phyloP scores from a whole-genome alignment of 2,329 filamentous ascomycete species.

The Aspergillus floridensis region DNA sequence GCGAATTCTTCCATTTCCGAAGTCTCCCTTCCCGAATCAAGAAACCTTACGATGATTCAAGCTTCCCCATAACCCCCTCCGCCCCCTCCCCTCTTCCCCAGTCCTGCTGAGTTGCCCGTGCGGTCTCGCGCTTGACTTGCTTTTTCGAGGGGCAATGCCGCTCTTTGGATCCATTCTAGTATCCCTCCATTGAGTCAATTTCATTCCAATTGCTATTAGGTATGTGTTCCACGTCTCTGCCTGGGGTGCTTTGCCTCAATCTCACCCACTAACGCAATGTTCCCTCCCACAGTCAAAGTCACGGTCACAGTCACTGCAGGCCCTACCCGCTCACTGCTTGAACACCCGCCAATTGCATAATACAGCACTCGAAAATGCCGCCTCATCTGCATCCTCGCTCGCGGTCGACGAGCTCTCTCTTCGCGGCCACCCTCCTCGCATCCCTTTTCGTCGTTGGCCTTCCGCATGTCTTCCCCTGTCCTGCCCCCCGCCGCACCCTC shows the following conservation, averaged over 20 bases:
- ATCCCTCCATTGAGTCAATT: background rate
- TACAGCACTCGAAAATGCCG: slow-evolving; percentile 59
- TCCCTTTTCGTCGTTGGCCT: slow-evolving; percentile 90
- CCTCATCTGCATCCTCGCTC: slow-evolving; percentile 89
- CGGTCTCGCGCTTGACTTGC: background rate
- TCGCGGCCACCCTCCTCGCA: slow-evolving; percentile 84
- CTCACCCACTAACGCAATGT: background rate
- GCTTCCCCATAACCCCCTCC: slow-evolving; percentile 7
- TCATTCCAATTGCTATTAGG: background rate
- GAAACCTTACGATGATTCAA: background rate
- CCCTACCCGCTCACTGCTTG: background rate
- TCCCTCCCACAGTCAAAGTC: background rate
- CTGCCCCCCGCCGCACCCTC: slow-evolving; percentile 71
- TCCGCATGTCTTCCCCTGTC: slow-evolving; percentile 88
- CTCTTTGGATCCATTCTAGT: background rate
- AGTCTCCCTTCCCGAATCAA: slow-evolving; percentile 9
- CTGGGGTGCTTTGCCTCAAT: background rate
- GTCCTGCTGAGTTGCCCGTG: background rate
- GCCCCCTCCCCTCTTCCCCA: slow-evolving; percentile 2
- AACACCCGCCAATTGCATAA: background rate
- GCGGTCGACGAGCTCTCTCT: slow-evolving; percentile 87
- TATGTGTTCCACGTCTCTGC: background rate
- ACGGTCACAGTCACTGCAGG: background rate
- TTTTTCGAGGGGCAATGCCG: slow-evolving; percentile 4
- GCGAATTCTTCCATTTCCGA: slow-evolving; percentile 17